Conservation (phyloP, 208 protist genomes). For the Acanthamoeba rhysodes region DNA sequence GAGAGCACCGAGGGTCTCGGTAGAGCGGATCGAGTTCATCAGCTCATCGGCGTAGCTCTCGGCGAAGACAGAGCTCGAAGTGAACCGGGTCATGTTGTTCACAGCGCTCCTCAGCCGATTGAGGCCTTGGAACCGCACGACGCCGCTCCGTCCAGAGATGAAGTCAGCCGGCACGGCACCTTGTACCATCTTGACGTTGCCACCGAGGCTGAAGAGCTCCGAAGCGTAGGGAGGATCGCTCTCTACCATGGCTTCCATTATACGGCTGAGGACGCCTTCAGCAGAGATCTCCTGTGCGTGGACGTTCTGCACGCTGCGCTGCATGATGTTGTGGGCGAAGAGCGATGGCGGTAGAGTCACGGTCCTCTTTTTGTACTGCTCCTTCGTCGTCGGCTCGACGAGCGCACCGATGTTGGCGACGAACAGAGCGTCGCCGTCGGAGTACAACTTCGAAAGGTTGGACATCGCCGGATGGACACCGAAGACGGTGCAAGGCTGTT, state of each 20-base stretch:
- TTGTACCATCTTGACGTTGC: constrained; percentile 2
- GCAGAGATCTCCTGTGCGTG: constrained; percentile 20
- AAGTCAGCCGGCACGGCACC: not conserved
- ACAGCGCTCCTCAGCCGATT: not conserved
- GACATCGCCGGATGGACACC: constrained; percentile 58
- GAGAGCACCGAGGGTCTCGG: not conserved
- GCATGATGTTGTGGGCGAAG: constrained; percentile 75
- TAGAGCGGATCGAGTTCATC: not conserved
- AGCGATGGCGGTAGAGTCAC: constrained; percentile 38
- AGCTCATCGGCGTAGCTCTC: constrained; percentile 14
- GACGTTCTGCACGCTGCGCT: constrained; percentile 45
- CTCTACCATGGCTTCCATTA: not conserved
- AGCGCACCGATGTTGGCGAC: constrained; percentile 77
- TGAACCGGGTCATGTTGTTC: not conserved
- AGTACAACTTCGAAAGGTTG: constrained; percentile 55
- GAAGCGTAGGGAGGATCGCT: constrained; percentile 4
- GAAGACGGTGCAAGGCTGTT: constrained; percentile 70
- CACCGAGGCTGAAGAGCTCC: constrained; percentile 5
- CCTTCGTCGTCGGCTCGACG: constrained; percentile 68
- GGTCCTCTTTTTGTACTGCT: constrained; percentile 23
- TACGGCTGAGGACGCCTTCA: constrained; percentile 55
- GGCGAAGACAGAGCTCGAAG: constrained; percentile 27
- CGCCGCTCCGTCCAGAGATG: not conserved
- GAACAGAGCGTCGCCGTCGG: constrained; percentile 72
- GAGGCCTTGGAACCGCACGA: not conserved